phyloP scores from a whole-genome alignment of 495 filamentous ascomycete species.

The Aspergillus ellipticus region DNA sequence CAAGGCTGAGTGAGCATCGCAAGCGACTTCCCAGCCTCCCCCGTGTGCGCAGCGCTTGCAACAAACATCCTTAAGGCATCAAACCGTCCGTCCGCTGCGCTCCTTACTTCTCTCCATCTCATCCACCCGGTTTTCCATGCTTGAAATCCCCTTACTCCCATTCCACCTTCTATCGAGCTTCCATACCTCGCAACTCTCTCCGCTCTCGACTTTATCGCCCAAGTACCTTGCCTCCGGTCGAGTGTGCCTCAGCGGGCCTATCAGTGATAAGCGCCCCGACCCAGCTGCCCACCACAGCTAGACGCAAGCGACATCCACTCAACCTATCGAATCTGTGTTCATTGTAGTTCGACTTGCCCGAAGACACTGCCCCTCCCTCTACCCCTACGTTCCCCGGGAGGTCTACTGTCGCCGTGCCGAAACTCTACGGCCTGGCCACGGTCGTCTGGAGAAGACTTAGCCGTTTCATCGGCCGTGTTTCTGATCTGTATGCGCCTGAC shows the following conservation, averaged over 20 bases:
- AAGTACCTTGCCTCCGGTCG: slow-evolving; percentile 2
- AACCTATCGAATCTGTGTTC: background rate
- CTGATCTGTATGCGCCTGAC: slow-evolving; percentile 27
- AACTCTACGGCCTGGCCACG: no score
- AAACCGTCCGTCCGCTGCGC: slow-evolving; percentile 19
- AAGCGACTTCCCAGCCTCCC: slow-evolving; percentile 39
- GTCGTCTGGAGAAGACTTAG: background rate
- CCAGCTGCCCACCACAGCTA: slow-evolving; percentile 5
- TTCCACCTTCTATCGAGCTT: slow-evolving; percentile 7
- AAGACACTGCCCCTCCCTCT: background rate
- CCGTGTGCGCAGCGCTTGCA: slow-evolving; percentile 27
- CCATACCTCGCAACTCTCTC: slow-evolving; percentile 4
- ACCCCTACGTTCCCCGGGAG: background rate
- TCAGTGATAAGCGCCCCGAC: slow-evolving; percentile 25
- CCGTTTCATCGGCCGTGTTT: background rate
- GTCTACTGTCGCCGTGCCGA: background rate
- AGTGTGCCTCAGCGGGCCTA: slow-evolving; percentile 13
- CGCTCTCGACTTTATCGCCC: background rate
- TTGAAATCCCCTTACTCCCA: slow-evolving; percentile 14
- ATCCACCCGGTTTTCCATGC: slow-evolving; percentile 14
- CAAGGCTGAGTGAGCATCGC: slow-evolving; percentile 8
- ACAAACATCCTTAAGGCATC: slow-evolving; percentile 34
- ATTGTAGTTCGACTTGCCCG: background rate
- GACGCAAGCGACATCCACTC: background rate
- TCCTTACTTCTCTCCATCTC: slow-evolving; percentile 25